Conservation (phyloP, 2,329 filamentous ascomycete genomes). For the Ascochyta rabiei region DNA sequence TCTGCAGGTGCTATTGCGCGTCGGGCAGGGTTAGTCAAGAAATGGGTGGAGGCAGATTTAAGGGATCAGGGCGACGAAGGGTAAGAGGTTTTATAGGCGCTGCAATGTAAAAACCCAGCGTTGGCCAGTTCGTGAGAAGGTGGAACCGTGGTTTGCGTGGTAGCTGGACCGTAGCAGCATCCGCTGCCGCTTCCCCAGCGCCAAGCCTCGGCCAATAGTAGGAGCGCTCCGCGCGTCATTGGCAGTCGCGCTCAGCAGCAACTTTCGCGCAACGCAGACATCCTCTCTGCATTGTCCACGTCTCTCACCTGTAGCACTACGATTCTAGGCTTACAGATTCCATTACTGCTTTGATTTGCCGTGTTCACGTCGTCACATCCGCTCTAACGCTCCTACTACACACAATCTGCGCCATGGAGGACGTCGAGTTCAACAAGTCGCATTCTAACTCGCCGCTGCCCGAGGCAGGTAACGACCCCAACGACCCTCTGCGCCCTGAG, state of each 20-base stretch:
- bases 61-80: not conserved
- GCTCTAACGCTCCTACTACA: not conserved
- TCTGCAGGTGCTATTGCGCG: slow-evolving; percentile 9
- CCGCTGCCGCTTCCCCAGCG: slow-evolving; percentile 6
- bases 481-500: slow-evolving; percentile 54
- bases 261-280: slow-evolving; percentile 17
- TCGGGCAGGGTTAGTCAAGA: slow-evolving; percentile 6
- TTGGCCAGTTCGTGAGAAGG: not conserved
- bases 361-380: slow-evolving; percentile 2
- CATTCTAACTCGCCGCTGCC: slow-evolving; percentile 51
- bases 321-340: not conserved
- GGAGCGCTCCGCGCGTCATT: slow-evolving; percentile 29
- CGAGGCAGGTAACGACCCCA: slow-evolving; percentile 55
- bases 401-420: slow-evolving; percentile 46
- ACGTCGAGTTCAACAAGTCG: slow-evolving; percentile 49
- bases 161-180: not conserved
- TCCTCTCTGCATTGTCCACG: slow-evolving; percentile 6
- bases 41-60: not conserved
- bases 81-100: not conserved
- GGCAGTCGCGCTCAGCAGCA: slow-evolving; percentile 25
- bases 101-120: not conserved
- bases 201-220: slow-evolving; percentile 23
- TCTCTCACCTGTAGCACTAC: not conserved
- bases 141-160: slow-evolving; percentile 1
- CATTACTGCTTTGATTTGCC: not conserved